Conservation (phyloP, 305 asterid species). For the Fraxinus velutina region DNA sequence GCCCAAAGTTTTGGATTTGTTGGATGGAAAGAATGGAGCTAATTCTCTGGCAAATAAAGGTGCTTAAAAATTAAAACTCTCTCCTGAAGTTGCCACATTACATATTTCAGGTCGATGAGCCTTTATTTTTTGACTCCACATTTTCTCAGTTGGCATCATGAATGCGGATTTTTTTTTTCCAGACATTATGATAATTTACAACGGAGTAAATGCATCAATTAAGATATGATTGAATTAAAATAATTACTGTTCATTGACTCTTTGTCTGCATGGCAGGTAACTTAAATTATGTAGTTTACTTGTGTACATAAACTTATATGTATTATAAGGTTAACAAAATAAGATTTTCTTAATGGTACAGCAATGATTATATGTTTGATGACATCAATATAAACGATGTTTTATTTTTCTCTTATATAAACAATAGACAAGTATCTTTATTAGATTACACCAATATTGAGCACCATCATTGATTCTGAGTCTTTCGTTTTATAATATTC, state of each 20-base stretch:
- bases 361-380: not conserved
- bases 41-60: slow-evolving; percentile 43
- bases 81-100: slow-evolving; percentile 1
- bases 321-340: not conserved
- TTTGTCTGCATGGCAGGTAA: not conserved
- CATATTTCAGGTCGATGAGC: not conserved
- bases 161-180: not conserved
- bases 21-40: slow-evolving; percentile 35
- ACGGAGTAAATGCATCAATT: not conserved
- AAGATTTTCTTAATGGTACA: not conserved
- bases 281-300: not conserved
- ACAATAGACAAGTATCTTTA: not conserved
- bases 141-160: not conserved
- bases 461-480: not conserved
- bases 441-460: not conserved
- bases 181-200: not conserved
- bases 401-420: not conserved
- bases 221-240: not conserved
- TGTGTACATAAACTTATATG: not conserved
- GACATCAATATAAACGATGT: not conserved
- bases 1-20: slow-evolving; percentile 50
- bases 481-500: not conserved
- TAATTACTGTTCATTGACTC: not conserved
- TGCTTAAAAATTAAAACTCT: slow-evolving; percentile 21
- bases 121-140: not conserved